Base-by-base conservation (phyloP, 176 grass and related monocot species). In the Avena insularis region DNA sequence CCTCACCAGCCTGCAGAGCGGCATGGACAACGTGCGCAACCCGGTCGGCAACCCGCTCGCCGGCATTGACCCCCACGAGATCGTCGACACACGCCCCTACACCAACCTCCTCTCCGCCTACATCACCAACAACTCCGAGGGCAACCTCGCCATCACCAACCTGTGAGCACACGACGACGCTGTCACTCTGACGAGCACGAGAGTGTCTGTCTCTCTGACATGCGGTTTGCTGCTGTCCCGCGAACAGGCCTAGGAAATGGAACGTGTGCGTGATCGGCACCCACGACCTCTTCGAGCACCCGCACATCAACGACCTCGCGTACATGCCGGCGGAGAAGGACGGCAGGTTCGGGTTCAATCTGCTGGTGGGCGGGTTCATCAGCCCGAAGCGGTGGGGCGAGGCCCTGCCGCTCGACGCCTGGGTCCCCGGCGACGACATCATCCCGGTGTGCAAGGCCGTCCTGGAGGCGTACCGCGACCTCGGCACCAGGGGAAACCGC, bases 1-100 rank as follows among this genome's bases (percentile, higher is more conserved):
- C 6, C 93, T 98, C 76, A 98, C 82, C 79, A 98, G 94, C 88
- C 87, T 98, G 40, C 97, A 98, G 90, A 98, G 97, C 72, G 97
- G 97, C 82, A 98, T 98, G 97, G 94, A 98, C 89, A 98, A 96
- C 64, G 92, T 94, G 20, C 92, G 94, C 80, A 98, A 98, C 82
- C 97, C 97, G 29, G 97, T 98, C 20, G 97, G 97, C 58, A 98
- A 96, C 86, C 97, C 94, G 5, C 92, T 98, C 78, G 97, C 97
- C 61, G 94, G 93, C 89, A 83, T 98, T 48, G 97, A 98, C 71
- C 94, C 90, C 12, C 64, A 85, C 70, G 94, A 98, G 90, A 98
- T 98, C 88, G 92, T 98, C 27, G 97, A 98, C 84, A 98, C 97
- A 40, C 90, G 97, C 12, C 54, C 92, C 3, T 98, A 96, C 85